phyloP scores from a whole-genome alignment of 495 filamentous ascomycete genomes.

The Sordaria brevicollis region DNA sequence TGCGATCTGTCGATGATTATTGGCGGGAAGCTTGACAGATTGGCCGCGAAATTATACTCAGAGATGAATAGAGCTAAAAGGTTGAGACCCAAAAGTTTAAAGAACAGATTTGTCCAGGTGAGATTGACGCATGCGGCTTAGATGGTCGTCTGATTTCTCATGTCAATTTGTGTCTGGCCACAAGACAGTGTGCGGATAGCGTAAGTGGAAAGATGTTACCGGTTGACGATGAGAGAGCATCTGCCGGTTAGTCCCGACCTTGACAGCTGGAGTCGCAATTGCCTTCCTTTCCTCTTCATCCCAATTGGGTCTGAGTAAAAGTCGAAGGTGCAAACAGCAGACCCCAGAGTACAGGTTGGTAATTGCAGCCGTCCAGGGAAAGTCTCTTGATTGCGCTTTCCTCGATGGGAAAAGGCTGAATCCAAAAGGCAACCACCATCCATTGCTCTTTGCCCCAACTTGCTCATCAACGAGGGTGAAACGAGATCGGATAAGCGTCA shows the following conservation, averaged over 20 bases:
- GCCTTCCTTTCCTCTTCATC: background rate
- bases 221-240: no score
- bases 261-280: background rate
- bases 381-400: background rate
- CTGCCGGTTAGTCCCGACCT: background rate
- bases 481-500: background rate
- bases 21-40: no score
- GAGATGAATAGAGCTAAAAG: no score
- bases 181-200: no score
- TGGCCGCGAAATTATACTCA: no score
- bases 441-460: background rate
- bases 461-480: background rate
- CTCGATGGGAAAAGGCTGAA: background rate
- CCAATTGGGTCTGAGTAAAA: background rate
- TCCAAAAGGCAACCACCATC: background rate
- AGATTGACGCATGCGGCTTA: background rate
- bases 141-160: no score
- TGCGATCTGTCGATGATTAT: background rate
- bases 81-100: no score
- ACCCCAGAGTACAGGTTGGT: background rate
- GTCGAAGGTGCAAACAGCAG: background rate
- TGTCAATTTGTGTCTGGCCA: background rate
- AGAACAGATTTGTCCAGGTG: background rate
- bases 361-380: background rate
- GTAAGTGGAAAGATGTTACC: background rate